Evolutionary conservation across 2,329 filamentous ascomycete species (phyloP), one percentile per base, ranked within the genome.

Genomic region (Claviceps arundinis): DNA sequence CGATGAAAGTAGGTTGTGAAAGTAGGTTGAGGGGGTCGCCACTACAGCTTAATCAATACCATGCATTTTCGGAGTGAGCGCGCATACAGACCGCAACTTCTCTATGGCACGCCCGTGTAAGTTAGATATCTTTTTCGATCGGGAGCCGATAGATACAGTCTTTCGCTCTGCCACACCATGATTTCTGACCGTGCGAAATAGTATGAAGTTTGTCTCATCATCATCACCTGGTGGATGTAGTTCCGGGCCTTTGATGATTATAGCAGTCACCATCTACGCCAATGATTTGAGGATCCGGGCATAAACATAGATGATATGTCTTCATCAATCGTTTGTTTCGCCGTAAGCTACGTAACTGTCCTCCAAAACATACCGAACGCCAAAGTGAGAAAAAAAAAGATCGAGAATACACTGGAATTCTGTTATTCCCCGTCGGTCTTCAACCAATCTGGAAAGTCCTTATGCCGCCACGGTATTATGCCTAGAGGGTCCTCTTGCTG

Each of bases 381-480:
- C 40, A 22, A 37, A 43, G 4, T 14, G 16, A 19, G 4, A 13
- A 44, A 22, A 37, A 38, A 24, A 52, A 40, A 37, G 9, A 52
- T 17, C 3, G 4, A 42, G 16, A 41, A 8, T 41, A 30, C 9
- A 14, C 22, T 42, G 37, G 8, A 37, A 30, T 13, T 3, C 47
- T 52, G 52, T 54, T 44, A 56, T 51, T 64, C 60, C 47, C 58
- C 58, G 17, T 68, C 65, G 56, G 65, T 56, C 46, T 58, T 65
- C 54, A 76, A 72, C 79, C 80, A 84, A 55, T 79, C 71, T 2
- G 81, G 78, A 52, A 83, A 71, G 38, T 84, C 77, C 51, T 70
- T 73, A 19, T 78, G 72, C 47, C 70, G 72, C 81, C 81, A 84
- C 2, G 75, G 73, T 57, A 73, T 76, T 56, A 84, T 81, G 4